Evolutionary conservation across 2,329 filamentous ascomycete species (phyloP).

Genomic region (Nemania sp.): DNA sequence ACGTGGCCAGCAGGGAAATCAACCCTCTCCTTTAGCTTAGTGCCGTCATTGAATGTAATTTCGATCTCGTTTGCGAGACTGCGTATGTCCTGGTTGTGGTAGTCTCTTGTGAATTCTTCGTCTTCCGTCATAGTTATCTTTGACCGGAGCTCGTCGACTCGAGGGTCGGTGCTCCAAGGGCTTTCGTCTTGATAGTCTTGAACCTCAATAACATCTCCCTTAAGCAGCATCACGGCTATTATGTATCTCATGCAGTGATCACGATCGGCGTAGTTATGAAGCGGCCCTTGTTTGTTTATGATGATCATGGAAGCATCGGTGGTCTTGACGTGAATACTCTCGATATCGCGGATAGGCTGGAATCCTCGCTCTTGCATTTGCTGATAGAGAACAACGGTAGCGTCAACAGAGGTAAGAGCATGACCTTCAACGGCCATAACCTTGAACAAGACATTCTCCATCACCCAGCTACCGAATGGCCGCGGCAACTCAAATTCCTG

Average conservation of each 20-base stretch:
- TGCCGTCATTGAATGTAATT: constrained; percentile 34
- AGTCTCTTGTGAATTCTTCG: constrained; percentile 37
- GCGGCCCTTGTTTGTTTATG: constrained; percentile 40
- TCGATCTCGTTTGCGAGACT: constrained; percentile 34
- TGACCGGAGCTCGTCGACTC: constrained; percentile 34
- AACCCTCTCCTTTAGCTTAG: constrained; percentile 18
- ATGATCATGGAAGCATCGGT: constrained; percentile 41
- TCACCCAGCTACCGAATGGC: constrained; percentile 42
- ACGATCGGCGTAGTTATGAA: constrained; percentile 42
- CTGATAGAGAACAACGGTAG: constrained; percentile 30
- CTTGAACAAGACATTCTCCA: constrained; percentile 46
- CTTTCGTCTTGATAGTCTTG: constrained; percentile 40
- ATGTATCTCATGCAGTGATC: constrained; percentile 44
- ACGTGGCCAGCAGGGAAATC: constrained; percentile 35
- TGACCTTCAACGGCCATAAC: constrained; percentile 41
- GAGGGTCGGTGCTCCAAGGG: constrained; percentile 35
- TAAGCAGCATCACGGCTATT: constrained; percentile 40
- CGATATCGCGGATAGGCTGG: constrained; percentile 33
- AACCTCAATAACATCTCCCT: constrained; percentile 29
- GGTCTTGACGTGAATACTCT: constrained; percentile 36
- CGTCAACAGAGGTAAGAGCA: constrained; percentile 36
- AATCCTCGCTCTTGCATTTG: constrained; percentile 33
- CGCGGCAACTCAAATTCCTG: constrained; percentile 41
- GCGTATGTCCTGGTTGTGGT: constrained; percentile 37
- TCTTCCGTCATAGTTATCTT: constrained; percentile 40